phyloP scores from a whole-genome alignment of 1,284 basidiomycete genomes.

The Boletus albobrunnescens region DNA sequence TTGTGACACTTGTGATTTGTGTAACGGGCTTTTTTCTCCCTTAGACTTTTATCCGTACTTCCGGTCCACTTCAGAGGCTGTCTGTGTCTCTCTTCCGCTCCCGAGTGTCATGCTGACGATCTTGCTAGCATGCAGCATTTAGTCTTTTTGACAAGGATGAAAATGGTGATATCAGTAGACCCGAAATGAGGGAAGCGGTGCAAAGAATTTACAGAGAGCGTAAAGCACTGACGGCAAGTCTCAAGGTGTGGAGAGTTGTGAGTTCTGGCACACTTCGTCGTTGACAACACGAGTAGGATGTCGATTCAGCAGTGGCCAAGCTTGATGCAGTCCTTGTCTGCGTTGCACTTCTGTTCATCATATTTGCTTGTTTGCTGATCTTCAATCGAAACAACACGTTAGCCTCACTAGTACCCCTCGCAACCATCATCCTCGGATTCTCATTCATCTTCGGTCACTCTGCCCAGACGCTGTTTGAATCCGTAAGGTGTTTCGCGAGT shows the following conservation, averaged over 20 bases:
- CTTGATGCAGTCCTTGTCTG: constrained; percentile 70
- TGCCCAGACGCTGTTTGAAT: constrained; percentile 79
- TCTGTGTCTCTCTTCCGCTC: constrained; percentile 34
- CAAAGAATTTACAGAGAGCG: constrained; percentile 79
- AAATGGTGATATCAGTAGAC: constrained; percentile 78
- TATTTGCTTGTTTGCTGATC: constrained; percentile 76
- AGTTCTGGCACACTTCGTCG: background rate
- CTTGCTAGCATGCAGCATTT: constrained; percentile 63
- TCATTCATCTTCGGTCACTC: constrained; percentile 83
- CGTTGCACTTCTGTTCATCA: constrained; percentile 55
- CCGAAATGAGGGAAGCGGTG: constrained; percentile 82
- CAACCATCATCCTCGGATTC: constrained; percentile 76
- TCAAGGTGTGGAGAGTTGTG: constrained; percentile 48
- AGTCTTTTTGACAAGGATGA: constrained; percentile 77
- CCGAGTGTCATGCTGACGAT: constrained; percentile 4
- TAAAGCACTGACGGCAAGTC: constrained; percentile 64
- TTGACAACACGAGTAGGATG: constrained; percentile 44
- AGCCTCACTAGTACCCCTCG: constrained; percentile 76
- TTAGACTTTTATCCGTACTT: constrained; percentile 78
- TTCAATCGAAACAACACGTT: constrained; percentile 71
- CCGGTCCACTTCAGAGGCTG: constrained; percentile 65
- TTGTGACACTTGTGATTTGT: background rate
- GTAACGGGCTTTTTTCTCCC: constrained; percentile 8
- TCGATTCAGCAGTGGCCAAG: constrained; percentile 69
- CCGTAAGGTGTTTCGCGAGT: constrained; percentile 40